Evolutionary conservation across 176 grass and related monocot genomes (phyloP), one percentile per base, ranked within the genome.

Genomic region (Triticum monococcum): DNA sequence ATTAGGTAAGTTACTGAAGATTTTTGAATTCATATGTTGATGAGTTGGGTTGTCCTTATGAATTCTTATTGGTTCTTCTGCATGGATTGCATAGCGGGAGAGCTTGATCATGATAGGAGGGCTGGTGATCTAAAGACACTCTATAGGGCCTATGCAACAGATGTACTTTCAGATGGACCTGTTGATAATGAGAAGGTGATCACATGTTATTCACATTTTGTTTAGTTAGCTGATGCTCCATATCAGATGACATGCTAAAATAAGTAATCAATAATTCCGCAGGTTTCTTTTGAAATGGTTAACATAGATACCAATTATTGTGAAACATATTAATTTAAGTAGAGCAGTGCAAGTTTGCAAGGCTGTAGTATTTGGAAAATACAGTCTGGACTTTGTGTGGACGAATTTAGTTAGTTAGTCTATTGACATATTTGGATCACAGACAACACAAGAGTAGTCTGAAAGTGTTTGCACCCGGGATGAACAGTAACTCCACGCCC

Each of bases 151-250:
- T 99, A 96, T 86, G 89, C 94, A 57, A 75, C 90, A 60, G 97
- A 96, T 89, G 76, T 90, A 74, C 90, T 99, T 88, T 87, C 90
- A 48, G 86, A 92, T 83, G 94, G 94, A 75, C 61, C 79, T 64
- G 77, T 99, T 69, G 90, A 96, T 69, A 85, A 85, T 59, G 86
- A 86, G 57, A 96, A 94, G 94, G 97, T 99, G 79, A 87, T 83
- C 85, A 22, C 23, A 75, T 37, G 11, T 60, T 86, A 41, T 72
- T 73, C 13, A 41, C 12, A 61, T 90, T 12, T 69, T 71, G 22
- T 77, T 9, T 62, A 57, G 24, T 85, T 91, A 71, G 88, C 63
- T 69, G 67, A 63, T 84, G 43, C 12, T 64, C 48, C 52, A 24
- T 77, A 18, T 78, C 22, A 69, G 80, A 81, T 62, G 17, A 63